phyloP scores from a whole-genome alignment of 495 filamentous ascomycete species.

The Paragyromitra xinjiangensis region DNA sequence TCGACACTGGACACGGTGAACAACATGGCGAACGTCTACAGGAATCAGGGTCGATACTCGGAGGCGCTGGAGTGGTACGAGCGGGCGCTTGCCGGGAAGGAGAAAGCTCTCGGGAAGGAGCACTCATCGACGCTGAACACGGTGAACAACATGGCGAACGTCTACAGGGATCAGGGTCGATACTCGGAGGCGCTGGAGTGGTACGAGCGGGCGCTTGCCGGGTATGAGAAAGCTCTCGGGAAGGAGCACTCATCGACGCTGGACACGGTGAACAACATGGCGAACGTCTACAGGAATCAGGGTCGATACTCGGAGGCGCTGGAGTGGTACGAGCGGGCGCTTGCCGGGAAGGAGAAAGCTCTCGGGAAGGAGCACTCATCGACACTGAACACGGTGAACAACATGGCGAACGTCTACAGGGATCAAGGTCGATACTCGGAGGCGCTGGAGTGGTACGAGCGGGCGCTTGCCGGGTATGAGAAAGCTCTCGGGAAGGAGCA shows the following conservation, averaged over 20 bases:
- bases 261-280: neutral
- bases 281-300: constrained; percentile 32
- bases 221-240: neutral
- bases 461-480: constrained; percentile 26
- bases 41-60: constrained; percentile 39
- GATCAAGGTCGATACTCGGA: constrained; percentile 48
- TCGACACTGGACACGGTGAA: constrained; percentile 32
- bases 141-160: neutral
- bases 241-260: neutral
- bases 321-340: constrained; percentile 39
- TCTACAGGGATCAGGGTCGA: constrained; percentile 47
- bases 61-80: constrained; percentile 46
- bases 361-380: constrained; percentile 38
- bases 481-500: constrained; percentile 14
- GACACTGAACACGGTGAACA: constrained; percentile 32
- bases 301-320: constrained; percentile 48
- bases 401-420: constrained; percentile 24
- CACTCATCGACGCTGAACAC: constrained; percentile 11
- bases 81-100: constrained; percentile 22
- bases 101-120: constrained; percentile 12
- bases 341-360: constrained; percentile 23
- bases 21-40: constrained; percentile 22
- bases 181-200: constrained; percentile 52
- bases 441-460: constrained; percentile 48
- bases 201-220: constrained; percentile 38